phyloP scores from a whole-genome alignment of 257 asterid species.

The Ilex aquifolium region DNA sequence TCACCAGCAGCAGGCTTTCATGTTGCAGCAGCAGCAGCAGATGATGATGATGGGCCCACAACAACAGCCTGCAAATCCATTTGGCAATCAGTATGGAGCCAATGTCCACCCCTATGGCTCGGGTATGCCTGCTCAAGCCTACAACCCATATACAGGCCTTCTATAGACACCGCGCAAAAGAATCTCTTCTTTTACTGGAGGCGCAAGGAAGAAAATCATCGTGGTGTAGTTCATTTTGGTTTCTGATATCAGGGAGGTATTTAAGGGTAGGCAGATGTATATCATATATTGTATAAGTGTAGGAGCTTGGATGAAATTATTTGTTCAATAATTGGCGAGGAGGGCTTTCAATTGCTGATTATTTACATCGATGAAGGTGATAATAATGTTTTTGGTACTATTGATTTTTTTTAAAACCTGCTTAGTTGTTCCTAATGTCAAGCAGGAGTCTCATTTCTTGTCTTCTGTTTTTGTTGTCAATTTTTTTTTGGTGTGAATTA shows the following conservation, averaged over 20 bases:
- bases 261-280: slow-evolving; percentile 9
- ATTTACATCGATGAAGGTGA: too few relatives aligned
- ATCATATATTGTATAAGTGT: slow-evolving; percentile 17
- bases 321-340: neutral
- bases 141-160: slow-evolving; percentile 46
- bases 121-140: slow-evolving; percentile 43
- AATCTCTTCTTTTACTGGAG: slow-evolving; percentile 5
- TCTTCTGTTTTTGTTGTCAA: too few relatives aligned
- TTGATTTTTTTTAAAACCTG: neutral
- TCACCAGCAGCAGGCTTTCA: slow-evolving; percentile 55
- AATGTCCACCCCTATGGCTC: slow-evolving; percentile 28
- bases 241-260: slow-evolving; percentile 8
- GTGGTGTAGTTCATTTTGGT: slow-evolving; percentile 7
- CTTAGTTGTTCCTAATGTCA: neutral
- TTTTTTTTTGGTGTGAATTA: too few relatives aligned
- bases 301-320: neutral
- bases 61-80: slow-evolving; percentile 3
- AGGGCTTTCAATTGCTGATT: neutral
- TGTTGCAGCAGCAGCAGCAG: slow-evolving; percentile 31
- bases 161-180: slow-evolving; percentile 15
- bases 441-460: neutral
- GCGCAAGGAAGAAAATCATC: slow-evolving; percentile 2
- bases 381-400: neutral
- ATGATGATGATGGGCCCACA: slow-evolving; percentile 33
- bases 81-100: slow-evolving; percentile 16